phyloP scores from a whole-genome alignment of 2,329 filamentous ascomycete genomes.

The Clonostachys rhizophaga region DNA sequence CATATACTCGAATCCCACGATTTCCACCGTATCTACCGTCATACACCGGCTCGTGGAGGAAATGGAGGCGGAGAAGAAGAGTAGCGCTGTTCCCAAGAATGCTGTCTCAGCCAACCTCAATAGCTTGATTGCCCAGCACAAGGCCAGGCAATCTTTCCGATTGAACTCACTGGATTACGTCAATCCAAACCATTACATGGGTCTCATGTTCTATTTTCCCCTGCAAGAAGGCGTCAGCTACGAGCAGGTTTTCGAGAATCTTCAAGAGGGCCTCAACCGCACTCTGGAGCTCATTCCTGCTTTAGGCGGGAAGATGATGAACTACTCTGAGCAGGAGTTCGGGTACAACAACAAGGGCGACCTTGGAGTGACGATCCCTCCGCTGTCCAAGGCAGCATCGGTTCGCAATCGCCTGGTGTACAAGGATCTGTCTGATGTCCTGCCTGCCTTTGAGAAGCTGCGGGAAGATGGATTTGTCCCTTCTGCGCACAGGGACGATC shows the following conservation, averaged over 20 bases:
- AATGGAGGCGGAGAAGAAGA: too few relatives aligned
- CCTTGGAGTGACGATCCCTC: conserved; percentile 11
- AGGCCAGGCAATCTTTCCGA: conserved; percentile 18
- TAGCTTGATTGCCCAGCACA: conserved; percentile 10
- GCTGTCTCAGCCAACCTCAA: conserved; percentile 2
- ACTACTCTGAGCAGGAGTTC: conserved; percentile 14
- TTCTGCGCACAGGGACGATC: conserved; percentile 15
- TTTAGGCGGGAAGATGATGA: conserved; percentile 25
- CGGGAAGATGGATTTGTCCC: conserved; percentile 14
- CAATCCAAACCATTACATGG: conserved; percentile 22
- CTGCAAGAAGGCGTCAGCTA: conserved; percentile 14
- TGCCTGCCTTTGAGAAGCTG: conserved; percentile 16
- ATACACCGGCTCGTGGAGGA: too few relatives aligned
- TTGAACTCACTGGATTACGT: conserved; percentile 23
- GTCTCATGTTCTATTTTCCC: conserved; percentile 23
- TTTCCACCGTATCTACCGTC: too few relatives aligned
- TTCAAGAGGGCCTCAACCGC: conserved; percentile 24
- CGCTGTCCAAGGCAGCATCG: conserved; percentile 3
- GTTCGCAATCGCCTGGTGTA: conserved; percentile 9
- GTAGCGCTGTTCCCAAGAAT: too few relatives aligned
- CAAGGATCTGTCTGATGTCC: conserved; percentile 15
- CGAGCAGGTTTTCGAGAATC: conserved; percentile 17
- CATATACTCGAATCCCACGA: neutral
- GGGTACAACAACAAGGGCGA: conserved; percentile 14
- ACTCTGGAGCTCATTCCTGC: conserved; percentile 27